Conservation (phyloP, 352 stramenopile genomes). For the Phytopythium ostracodes region DNA sequence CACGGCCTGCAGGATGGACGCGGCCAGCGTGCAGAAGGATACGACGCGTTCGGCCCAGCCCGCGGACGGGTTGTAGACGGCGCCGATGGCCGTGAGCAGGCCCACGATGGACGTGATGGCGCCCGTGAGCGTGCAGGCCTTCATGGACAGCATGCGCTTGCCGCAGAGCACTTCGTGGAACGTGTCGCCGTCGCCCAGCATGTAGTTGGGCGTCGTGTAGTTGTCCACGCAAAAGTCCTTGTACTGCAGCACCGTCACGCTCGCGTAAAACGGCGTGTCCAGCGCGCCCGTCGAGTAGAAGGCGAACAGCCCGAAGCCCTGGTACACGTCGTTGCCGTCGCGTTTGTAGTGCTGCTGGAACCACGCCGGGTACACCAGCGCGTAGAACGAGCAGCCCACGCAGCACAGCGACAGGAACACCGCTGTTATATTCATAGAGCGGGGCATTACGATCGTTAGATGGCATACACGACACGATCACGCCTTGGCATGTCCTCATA, state of each 20-base stretch:
- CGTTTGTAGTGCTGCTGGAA: constrained; percentile 84
- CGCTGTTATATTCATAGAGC: constrained; percentile 38
- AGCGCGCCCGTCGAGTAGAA: constrained; percentile 79
- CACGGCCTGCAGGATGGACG: constrained; percentile 71
- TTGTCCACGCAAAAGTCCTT: constrained; percentile 54
- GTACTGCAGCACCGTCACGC: constrained; percentile 75
- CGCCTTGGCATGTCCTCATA: not conserved
- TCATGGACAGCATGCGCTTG: constrained; percentile 64
- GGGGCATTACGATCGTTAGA: not conserved
- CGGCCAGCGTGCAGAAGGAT: constrained; percentile 78
- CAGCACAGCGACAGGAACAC: constrained; percentile 77
- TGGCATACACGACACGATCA: not conserved
- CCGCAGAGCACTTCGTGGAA: constrained; percentile 70
- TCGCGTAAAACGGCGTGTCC: constrained; percentile 77
- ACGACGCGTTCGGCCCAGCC: constrained; percentile 71
- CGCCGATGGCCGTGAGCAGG: constrained; percentile 60
- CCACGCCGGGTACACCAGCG: constrained; percentile 77
- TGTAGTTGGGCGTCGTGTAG: constrained; percentile 69
- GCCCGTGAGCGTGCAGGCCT: constrained; percentile 58
- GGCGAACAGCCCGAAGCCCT: constrained; percentile 76
- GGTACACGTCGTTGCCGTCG: constrained; percentile 66
- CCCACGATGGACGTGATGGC: constrained; percentile 57
- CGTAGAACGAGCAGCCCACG: constrained; percentile 72
- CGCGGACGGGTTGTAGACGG: constrained; percentile 71
- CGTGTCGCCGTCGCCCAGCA: constrained; percentile 71